phyloP scores from a whole-genome alignment of 345 rosid species.

The Euphorbia tirucalli region DNA sequence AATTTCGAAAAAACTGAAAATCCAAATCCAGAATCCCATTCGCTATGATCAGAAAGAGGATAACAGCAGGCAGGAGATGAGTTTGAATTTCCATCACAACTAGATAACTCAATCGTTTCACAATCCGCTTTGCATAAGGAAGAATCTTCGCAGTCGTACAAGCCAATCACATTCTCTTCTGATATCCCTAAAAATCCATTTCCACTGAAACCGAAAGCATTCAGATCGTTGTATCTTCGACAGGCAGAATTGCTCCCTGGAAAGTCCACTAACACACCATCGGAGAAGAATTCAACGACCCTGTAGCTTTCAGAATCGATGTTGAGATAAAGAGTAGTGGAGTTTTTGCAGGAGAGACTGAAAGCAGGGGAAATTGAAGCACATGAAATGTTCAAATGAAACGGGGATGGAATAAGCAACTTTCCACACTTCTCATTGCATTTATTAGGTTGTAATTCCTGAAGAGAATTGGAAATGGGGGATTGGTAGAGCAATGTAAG shows the following conservation, averaged over 20 bases:
- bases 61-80: conserved; percentile 74
- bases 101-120: conserved; percentile 58
- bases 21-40: conserved; percentile 58
- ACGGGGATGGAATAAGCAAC: conserved; percentile 59
- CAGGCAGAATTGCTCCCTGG: conserved; percentile 47
- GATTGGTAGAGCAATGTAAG: conserved; percentile 31
- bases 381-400: conserved; percentile 50
- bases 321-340: conserved; percentile 51
- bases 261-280: conserved; percentile 68
- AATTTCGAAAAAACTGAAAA: conserved; percentile 63
- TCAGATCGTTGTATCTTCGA: conserved; percentile 63
- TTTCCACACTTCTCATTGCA: conserved; percentile 58
- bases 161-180: conserved; percentile 60
- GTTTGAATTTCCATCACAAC: conserved; percentile 49
- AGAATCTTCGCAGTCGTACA: conserved; percentile 85
- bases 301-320: conserved; percentile 44
- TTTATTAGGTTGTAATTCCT: conserved; percentile 20
- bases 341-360: conserved; percentile 60
- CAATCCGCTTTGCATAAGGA: conserved; percentile 70
- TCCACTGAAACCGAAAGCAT: conserved; percentile 46
- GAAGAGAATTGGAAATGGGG: conserved; percentile 31
- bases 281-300: conserved; percentile 63
- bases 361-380: conserved; percentile 38
- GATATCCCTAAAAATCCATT: conserved; percentile 56
- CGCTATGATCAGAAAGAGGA: conserved; percentile 68